Evolutionary conservation across 176 grass and related monocot species (phyloP).

Genomic region (Neostapfia colusana): DNA sequence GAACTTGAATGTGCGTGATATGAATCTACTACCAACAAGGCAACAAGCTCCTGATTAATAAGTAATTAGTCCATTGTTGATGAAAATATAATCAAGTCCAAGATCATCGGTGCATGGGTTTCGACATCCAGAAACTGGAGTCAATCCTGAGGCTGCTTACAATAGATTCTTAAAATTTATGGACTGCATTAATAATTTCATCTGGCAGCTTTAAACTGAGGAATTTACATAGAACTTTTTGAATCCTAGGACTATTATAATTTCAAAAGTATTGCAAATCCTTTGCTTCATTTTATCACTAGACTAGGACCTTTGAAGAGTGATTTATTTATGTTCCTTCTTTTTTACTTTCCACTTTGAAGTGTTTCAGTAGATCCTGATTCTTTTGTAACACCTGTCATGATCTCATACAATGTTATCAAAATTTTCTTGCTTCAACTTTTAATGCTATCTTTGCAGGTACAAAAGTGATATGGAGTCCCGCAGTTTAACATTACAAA

Average conservation of each 20-base stretch:
- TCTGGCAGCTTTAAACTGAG: no score
- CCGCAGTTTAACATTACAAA: constrained; percentile 72
- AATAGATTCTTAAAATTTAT: no score
- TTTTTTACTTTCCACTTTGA: constrained; percentile 23
- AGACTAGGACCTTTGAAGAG: no score
- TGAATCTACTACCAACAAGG: constrained; percentile 1
- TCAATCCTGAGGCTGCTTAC: no score
- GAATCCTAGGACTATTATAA: no score
- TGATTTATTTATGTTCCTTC: background rate
- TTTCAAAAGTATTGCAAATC: no score
- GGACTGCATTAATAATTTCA: no score
- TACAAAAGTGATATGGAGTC: constrained; percentile 73
- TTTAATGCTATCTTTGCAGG: constrained; percentile 51
- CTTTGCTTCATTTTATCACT: no score
- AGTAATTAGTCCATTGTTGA: background rate
- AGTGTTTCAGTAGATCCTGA: constrained; percentile 27
- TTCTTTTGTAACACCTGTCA: background rate
- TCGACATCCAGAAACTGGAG: background rate
- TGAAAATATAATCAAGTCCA: background rate
- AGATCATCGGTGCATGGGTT: background rate
- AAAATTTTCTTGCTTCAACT: constrained; percentile 21
- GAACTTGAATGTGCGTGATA: background rate
- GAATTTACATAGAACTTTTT: no score
- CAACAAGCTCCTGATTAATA: constrained; percentile 7
- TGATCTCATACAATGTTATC: background rate